Evolutionary conservation across 148 eudicot genomes (phyloP).

Genomic region (Gaultheria prostrata): DNA sequence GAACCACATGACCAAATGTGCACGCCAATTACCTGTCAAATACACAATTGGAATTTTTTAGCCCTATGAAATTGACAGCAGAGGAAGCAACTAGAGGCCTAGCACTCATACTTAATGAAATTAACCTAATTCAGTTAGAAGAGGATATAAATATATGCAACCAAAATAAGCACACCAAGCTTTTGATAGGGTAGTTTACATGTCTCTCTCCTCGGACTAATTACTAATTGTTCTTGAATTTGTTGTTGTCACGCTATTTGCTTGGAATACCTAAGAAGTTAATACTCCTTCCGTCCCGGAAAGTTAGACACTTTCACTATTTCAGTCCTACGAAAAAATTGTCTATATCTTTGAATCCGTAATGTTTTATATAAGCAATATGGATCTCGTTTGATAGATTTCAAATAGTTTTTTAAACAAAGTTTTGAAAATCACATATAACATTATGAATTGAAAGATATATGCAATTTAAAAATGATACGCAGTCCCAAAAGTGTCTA

Average conservation of each 20-base stretch:
- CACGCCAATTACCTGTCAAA: background rate
- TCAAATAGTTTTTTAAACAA: too few relatives aligned
- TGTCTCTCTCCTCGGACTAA: background rate
- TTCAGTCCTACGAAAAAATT: too few relatives aligned
- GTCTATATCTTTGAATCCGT: too few relatives aligned
- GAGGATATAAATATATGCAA: background rate
- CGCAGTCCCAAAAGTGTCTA: too few relatives aligned
- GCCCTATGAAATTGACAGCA: background rate
- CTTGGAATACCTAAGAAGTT: background rate
- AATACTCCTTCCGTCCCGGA: too few relatives aligned
- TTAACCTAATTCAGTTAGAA: background rate
- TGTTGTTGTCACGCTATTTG: background rate
- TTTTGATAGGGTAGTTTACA: background rate
- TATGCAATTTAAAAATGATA: too few relatives aligned
- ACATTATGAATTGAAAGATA: too few relatives aligned
- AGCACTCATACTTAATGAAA: background rate
- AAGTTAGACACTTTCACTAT: too few relatives aligned
- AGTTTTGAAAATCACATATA: too few relatives aligned
- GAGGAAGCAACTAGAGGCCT: background rate
- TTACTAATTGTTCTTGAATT: background rate
- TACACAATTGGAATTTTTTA: background rate
- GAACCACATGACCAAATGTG: background rate
- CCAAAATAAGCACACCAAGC: background rate
- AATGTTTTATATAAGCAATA: too few relatives aligned
- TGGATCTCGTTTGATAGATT: too few relatives aligned